A percentile compares a stretch with the other conserved stretches of the same genome.
These are phyloP conservation scores for Calonectria fujianensis DNA, from an alignment of 2,329 filamentous ascomycete genomes.

Conservation along the genomic window DNA sequence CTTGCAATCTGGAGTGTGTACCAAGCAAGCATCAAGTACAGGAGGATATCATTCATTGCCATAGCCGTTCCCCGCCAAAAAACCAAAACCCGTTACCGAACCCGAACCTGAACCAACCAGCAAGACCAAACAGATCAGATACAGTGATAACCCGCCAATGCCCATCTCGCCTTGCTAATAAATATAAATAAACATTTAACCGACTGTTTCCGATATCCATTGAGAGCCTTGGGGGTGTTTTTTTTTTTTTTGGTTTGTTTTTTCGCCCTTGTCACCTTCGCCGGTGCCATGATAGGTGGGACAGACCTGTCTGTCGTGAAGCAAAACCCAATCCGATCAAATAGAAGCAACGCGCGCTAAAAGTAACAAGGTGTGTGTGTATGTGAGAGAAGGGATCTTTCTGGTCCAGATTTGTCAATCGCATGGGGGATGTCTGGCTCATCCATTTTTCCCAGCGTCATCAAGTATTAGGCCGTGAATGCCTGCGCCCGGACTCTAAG, in stretches of 20 bases:
- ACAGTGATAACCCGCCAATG: slow-evolving; percentile 13
- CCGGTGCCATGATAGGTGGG: slow-evolving; percentile 51
- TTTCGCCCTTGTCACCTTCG: slow-evolving; percentile 48
- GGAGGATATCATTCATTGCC: slow-evolving; percentile 43
- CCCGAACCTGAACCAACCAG: not conserved
- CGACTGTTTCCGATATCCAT: slow-evolving; percentile 2
- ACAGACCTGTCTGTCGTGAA: slow-evolving; percentile 49
- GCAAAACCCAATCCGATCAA: slow-evolving; percentile 39
- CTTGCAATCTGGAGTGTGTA: slow-evolving; percentile 19
- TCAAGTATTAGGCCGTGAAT: slow-evolving; percentile 27
- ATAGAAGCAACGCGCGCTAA: slow-evolving; percentile 52
- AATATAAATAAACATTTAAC: slow-evolving; percentile 29
- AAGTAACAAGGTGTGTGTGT: slow-evolving; percentile 37
- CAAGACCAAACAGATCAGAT: slow-evolving; percentile 17
- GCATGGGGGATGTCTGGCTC: slow-evolving; percentile 36
- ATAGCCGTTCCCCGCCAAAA: not conserved
- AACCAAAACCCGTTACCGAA: not conserved
- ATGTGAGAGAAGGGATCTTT: slow-evolving; percentile 38
- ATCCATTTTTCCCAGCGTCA: slow-evolving; percentile 35
- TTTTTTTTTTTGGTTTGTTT: slow-evolving; percentile 41
- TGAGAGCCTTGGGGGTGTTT: slow-evolving; percentile 24
- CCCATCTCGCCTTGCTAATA: slow-evolving; percentile 13
- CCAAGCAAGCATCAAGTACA: slow-evolving; percentile 33
- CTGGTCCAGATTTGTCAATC: slow-evolving; percentile 33
- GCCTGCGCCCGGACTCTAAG: slow-evolving; percentile 35